phyloP scores from a whole-genome alignment of 805 yeast genomes.

The Debaryomyces maramus region DNA sequence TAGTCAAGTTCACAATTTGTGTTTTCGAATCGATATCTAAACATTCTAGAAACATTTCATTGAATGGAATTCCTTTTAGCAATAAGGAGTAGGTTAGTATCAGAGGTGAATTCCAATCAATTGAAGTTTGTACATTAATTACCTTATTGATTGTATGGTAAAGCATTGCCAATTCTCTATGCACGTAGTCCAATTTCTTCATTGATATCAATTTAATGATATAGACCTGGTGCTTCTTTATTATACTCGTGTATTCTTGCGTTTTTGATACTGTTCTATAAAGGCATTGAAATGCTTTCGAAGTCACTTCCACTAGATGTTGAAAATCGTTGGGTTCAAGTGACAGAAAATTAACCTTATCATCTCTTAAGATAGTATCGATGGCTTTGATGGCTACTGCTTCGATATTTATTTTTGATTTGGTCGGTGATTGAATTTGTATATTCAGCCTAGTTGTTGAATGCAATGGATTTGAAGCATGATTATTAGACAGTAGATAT shows the following conservation, averaged over 20 bases:
- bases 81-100: constrained; percentile 1
- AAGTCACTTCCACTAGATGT: constrained; percentile 6
- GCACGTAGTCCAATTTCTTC: constrained; percentile 12
- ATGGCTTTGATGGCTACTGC: constrained; percentile 8
- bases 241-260: constrained; percentile 7
- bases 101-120: background rate
- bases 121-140: constrained; percentile 5
- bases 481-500: background rate
- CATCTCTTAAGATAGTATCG: constrained; percentile 2
- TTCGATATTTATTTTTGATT: constrained; percentile 9
- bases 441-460: constrained; percentile 12
- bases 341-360: background rate
- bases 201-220: constrained; percentile 23
- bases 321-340: background rate
- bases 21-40: background rate
- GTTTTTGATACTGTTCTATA: constrained; percentile 12
- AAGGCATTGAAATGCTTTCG: constrained; percentile 19
- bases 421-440: constrained; percentile 3
- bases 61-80: constrained; percentile 11
- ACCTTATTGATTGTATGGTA: constrained; percentile 12
- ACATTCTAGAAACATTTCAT: constrained; percentile 6
- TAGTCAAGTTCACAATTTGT: constrained; percentile 12
- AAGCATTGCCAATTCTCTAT: constrained; percentile 15
- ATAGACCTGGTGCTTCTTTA: constrained; percentile 29
- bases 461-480: constrained; percentile 8